Evolutionary conservation across 2,329 filamentous ascomycete species (phyloP).

Genomic region (Huntiella bhutanensis): DNA sequence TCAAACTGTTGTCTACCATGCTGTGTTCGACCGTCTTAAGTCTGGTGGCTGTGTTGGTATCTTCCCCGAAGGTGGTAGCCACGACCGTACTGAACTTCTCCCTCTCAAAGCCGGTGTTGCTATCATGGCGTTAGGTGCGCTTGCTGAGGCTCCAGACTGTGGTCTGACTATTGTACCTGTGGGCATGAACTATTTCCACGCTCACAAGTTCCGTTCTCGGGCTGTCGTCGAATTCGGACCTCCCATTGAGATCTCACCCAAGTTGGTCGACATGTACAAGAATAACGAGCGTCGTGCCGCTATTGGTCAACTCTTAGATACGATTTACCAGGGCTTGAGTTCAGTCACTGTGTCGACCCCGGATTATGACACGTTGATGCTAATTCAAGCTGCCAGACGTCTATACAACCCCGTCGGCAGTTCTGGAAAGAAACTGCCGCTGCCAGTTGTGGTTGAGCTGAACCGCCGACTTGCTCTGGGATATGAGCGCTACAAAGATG

Average conservation of each 20-base stretch:
- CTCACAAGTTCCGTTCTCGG: conserved; percentile 92
- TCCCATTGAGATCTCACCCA: conserved; percentile 65
- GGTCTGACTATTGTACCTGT: conserved; percentile 89
- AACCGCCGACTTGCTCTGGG: conserved; percentile 81
- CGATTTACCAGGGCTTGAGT: conserved; percentile 65
- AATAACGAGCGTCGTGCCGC: conserved; percentile 69
- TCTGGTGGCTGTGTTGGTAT: conserved; percentile 83
- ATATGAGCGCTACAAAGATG: conserved; percentile 82
- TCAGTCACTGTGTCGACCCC: conserved; percentile 82
- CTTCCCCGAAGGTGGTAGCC: conserved; percentile 90
- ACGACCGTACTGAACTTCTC: conserved; percentile 78
- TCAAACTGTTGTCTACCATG: conserved; percentile 82
- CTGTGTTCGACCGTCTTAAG: conserved; percentile 69
- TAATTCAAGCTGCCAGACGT: conserved; percentile 82
- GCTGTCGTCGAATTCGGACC: conserved; percentile 90
- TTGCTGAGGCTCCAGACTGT: conserved; percentile 70
- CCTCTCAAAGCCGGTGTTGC: conserved; percentile 92
- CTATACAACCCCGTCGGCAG: conserved; percentile 55
- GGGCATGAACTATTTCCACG: conserved; percentile 99
- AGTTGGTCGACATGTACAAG: conserved; percentile 73
- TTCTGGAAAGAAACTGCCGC: conserved; percentile 77
- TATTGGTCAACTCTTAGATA: conserved; percentile 68
- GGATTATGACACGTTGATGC: conserved; percentile 91
- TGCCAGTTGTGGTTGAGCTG: conserved; percentile 83
- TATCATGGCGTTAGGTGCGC: conserved; percentile 86